Evolutionary conservation across 2,329 filamentous ascomycete genomes (phyloP).

Genomic region (Aspergillus arachidicola): DNA sequence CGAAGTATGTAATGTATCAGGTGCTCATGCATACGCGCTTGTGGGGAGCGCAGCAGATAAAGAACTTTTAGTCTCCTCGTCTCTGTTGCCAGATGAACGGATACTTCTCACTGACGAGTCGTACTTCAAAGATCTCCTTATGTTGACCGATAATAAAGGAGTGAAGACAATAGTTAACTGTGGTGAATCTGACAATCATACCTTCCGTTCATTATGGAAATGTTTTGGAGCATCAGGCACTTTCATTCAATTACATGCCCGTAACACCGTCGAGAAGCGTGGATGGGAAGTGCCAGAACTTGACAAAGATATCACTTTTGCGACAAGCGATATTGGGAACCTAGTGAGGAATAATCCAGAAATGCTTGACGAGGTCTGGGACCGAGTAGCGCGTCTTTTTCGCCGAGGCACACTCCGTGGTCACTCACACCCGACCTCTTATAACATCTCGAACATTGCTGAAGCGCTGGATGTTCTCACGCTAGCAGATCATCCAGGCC

Average conservation of each 20-base stretch:
- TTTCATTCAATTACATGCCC: constrained; percentile 31
- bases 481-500: constrained; percentile 5
- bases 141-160: constrained; percentile 11
- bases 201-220: not conserved
- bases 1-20: constrained; percentile 16
- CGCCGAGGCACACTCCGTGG: constrained; percentile 15
- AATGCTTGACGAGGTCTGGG: constrained; percentile 14
- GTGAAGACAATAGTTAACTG: constrained; percentile 15
- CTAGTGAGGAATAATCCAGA: constrained; percentile 12
- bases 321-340: constrained; percentile 18
- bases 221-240: constrained; percentile 19
- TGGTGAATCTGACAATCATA: not conserved
- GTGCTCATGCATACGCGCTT: constrained; percentile 16
- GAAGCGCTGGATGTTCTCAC: constrained; percentile 15
- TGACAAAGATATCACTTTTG: constrained; percentile 15
- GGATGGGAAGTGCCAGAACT: not conserved
- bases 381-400: constrained; percentile 18
- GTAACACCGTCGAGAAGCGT: not conserved
- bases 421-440: constrained; percentile 4
- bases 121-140: constrained; percentile 8
- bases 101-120: constrained; percentile 16
- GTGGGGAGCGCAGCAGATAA: constrained; percentile 11
- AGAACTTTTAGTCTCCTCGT: not conserved
- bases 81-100: constrained; percentile 13
- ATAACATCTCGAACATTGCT: constrained; percentile 12